These are phyloP conservation scores for Desmodesmus armatus DNA, from an alignment of 139 green algal genomes.

Conservation along the genomic window DNA sequence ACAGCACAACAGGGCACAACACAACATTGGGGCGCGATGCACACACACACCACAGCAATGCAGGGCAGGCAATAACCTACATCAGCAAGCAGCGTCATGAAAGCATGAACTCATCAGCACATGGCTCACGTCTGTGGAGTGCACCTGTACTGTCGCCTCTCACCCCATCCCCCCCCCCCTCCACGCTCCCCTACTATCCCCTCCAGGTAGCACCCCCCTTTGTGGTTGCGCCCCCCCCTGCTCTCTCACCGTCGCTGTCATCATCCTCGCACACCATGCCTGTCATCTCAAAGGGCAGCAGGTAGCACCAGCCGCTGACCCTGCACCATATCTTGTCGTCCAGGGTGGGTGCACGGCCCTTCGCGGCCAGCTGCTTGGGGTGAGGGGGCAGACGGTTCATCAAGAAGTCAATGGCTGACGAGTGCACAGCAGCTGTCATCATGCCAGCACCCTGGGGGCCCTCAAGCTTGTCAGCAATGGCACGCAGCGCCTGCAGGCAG, in stretches of 20 bases:
- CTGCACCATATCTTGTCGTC: conserved; percentile 37
- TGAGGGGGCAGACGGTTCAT: conserved; percentile 56
- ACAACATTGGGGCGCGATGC: neutral
- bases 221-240: too few relatives aligned
- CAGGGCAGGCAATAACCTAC: too few relatives aligned
- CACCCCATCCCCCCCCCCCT: too few relatives aligned
- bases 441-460: conserved; percentile 29
- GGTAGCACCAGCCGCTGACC: conserved; percentile 28
- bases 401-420: conserved; percentile 53
- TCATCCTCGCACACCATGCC: conserved; percentile 43
- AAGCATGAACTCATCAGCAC: neutral
- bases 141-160: too few relatives aligned
- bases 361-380: conserved; percentile 52
- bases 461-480: conserved; percentile 65
- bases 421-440: conserved; percentile 44
- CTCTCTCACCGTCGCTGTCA: conserved; percentile 6
- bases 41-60: neutral
- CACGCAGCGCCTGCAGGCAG: conserved; percentile 53
- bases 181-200: too few relatives aligned
- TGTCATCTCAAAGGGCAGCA: conserved; percentile 41
- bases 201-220: too few relatives aligned
- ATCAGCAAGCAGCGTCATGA: too few relatives aligned
- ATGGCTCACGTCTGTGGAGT: too few relatives aligned
- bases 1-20: neutral
- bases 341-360: conserved; percentile 2